Conservation (phyloP, 768 basidiomycete species). For the Amanita muscaria region DNA sequence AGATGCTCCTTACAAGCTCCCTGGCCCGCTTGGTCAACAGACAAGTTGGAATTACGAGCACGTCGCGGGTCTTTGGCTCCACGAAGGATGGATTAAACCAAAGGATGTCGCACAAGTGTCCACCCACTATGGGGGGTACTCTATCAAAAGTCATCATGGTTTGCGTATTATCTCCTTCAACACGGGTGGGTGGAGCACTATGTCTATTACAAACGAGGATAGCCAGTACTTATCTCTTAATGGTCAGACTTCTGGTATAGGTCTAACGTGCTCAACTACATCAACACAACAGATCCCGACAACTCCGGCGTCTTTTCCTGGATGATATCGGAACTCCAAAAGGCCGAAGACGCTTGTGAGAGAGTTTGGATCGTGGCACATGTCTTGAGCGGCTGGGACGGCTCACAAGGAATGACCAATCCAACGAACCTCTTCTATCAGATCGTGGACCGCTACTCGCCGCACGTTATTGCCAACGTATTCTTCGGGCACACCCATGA, state of each 20-base stretch:
- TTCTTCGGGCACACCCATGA: constrained; percentile 48
- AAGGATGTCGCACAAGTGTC: constrained; percentile 47
- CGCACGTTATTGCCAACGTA: constrained; percentile 72
- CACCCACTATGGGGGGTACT: constrained; percentile 66
- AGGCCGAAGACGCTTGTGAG: constrained; percentile 68
- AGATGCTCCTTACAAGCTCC: constrained; percentile 53
- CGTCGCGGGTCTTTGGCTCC: constrained; percentile 59
- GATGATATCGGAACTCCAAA: constrained; percentile 70
- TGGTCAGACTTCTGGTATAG: constrained; percentile 19
- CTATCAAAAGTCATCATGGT: constrained; percentile 57
- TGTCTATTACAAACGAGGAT: no score
- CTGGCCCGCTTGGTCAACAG: constrained; percentile 44
- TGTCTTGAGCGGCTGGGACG: constrained; percentile 43
- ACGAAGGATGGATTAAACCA: constrained; percentile 60
- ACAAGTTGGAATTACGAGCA: constrained; percentile 78
- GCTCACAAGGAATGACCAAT: constrained; percentile 50
- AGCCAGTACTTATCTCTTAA: constrained; percentile 16
- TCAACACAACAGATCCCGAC: constrained; percentile 64
- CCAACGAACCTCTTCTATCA: constrained; percentile 58
- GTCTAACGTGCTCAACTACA: constrained; percentile 69
- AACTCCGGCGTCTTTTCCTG: constrained; percentile 70
- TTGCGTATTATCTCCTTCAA: constrained; percentile 67
- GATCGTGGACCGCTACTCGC: constrained; percentile 65
- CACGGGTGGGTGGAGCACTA: constrained; percentile 70
- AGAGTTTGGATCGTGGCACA: constrained; percentile 54